Base-by-base conservation (phyloP, 2,329 filamentous ascomycete species). In the Sporothrix dimorphospora region DNA sequence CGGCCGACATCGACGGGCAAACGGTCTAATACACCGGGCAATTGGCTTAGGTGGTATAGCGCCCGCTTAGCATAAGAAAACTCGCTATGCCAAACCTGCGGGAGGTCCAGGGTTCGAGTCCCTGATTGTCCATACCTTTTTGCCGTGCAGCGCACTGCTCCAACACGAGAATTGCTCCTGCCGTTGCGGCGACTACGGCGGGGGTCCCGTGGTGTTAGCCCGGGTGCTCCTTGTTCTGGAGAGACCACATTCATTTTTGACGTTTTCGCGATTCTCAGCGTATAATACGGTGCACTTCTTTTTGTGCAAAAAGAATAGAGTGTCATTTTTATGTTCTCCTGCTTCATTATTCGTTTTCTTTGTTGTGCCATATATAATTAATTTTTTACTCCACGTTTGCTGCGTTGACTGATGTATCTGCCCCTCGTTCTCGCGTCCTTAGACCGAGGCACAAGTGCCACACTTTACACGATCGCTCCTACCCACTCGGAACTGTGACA, bases 1-100 rank as follows among this genome's bases (percentile, higher is more conserved):
- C 40, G 12, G 12, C 61, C 21, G 40, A 19, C 67, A 49, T 61
- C 68, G 45, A 53, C 57, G 42, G 19, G 40, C 53, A 34, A 51
- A 49, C 69, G 69, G 69, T 73, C 49, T 19, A 2, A 11, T 9
- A 40, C 6, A 67, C 72, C 70, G 63, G 70, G 70, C 71, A 74
- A 71, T 72, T 74, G 72, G 69, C 71, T 72, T 72, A 71, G 72
- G 73, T 74, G 71, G 71, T 72, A 74, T 74, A 72, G 71, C 71
- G 71, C 69, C 71, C 65, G 71, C 73, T 72, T 72, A 69, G 73
- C 73, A 72, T 69, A 68, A 55, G 30, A 16, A 47, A 49, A 49
- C 9, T 53, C 49, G 68, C 71, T 72, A 69, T 72, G 68, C 30
- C 70, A 42, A 42, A 71, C 70, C 72, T 72, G 70, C 72, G 68